Percentiles rank a stretch among this genome's conserved stretches.
Evolutionary conservation across 306 rosid species (phyloP).

Genomic region (Malus orientalis): DNA sequence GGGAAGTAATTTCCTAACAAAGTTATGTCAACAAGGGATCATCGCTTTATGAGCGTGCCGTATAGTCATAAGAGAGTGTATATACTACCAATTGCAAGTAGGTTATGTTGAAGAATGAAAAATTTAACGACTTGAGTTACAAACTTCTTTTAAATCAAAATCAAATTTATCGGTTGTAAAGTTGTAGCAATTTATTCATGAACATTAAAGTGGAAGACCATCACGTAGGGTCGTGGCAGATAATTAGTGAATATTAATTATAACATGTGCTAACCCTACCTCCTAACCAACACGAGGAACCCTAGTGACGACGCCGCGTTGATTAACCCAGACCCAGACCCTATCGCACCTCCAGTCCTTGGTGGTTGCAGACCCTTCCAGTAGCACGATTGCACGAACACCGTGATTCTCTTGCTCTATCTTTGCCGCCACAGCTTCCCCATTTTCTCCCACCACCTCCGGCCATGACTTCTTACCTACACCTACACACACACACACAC

Average conservation of each 20-base stretch:
- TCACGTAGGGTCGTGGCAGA: too few species aligned
- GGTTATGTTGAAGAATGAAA: not conserved
- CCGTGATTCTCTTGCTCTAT: slow-evolving; percentile 23
- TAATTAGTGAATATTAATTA: too few species aligned
- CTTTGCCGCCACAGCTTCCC: slow-evolving; percentile 18
- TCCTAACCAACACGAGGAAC: not conserved
- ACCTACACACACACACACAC: not conserved
- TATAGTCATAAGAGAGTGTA: not conserved
- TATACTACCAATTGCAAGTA: not conserved
- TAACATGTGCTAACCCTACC: too few species aligned
- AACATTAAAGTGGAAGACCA: too few species aligned
- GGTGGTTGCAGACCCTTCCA: slow-evolving; percentile 9
- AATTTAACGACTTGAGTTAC: too few species aligned
- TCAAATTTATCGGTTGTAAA: too few species aligned
- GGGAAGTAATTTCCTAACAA: not conserved
- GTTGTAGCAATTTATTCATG: too few species aligned
- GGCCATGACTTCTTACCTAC: slow-evolving; percentile 41
- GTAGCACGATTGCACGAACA: slow-evolving; percentile 16
- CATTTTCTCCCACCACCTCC: slow-evolving; percentile 27
- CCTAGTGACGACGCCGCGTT: not conserved
- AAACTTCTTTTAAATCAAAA: too few species aligned
- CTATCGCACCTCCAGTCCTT: slow-evolving; percentile 6
- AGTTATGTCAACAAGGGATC: not conserved
- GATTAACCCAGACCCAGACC: slow-evolving; percentile 17
- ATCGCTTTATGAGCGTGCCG: not conserved